These are phyloP conservation scores for Flueggea neowawraea DNA, from an alignment of 441 rosid species.

Conservation along the genomic window DNA sequence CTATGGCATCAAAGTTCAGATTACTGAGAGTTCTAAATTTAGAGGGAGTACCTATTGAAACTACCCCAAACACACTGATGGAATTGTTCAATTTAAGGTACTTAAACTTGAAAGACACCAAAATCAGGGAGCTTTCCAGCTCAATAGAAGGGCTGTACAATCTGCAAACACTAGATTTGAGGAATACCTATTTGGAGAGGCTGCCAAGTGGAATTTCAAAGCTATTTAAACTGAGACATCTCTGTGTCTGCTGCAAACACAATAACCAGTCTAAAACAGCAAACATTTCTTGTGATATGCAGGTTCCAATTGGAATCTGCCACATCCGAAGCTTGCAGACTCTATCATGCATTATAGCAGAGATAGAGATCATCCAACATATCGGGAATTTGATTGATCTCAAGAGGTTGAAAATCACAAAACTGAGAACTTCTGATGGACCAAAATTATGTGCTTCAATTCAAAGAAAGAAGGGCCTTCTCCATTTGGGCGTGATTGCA, in stretches of 20 bases:
- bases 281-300: constrained; percentile 7
- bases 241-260: constrained; percentile 7
- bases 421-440: constrained; percentile 29
- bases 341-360: constrained; percentile 32
- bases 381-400: constrained; percentile 36
- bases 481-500: constrained; percentile 17
- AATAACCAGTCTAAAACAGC: constrained; percentile 4
- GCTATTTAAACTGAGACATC: constrained; percentile 19
- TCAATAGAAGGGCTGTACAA: constrained; percentile 20
- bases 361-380: constrained; percentile 19
- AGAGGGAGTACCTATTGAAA: constrained; percentile 18
- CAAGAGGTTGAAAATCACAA: constrained; percentile 34
- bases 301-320: constrained; percentile 28
- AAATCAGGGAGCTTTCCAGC: constrained; percentile 19
- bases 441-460: constrained; percentile 34
- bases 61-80: constrained; percentile 13
- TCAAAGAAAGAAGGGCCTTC: constrained; percentile 27
- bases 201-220: constrained; percentile 24
- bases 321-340: constrained; percentile 31
- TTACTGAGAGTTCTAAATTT: constrained; percentile 18
- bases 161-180: constrained; percentile 21
- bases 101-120: constrained; percentile 22
- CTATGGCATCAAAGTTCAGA: constrained; percentile 16
- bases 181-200: constrained; percentile 14
- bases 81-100: constrained; percentile 22